Evolutionary conservation across 805 yeast species (phyloP).

Genomic region (Barnettozyma sp.): DNA sequence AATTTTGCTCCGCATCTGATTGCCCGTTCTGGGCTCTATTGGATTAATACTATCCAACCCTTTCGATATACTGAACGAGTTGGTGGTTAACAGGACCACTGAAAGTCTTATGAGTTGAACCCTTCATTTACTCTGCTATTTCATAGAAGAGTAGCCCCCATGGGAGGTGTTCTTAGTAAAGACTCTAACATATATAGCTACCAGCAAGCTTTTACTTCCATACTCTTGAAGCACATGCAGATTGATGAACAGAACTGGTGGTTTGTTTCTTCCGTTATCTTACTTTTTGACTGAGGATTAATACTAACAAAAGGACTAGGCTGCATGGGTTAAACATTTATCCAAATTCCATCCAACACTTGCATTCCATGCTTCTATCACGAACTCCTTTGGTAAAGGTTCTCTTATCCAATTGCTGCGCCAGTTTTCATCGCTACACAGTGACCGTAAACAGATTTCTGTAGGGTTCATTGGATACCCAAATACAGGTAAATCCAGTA

Average conservation of each 20-base stretch:
- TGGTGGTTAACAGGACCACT: slow-evolving; percentile 20
- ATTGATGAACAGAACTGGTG: not conserved
- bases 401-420: slow-evolving; percentile 87
- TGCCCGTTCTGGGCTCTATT: slow-evolving; percentile 43
- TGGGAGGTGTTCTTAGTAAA: slow-evolving; percentile 71
- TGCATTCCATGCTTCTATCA: slow-evolving; percentile 97
- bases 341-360: slow-evolving; percentile 89
- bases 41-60: slow-evolving; percentile 16
- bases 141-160: slow-evolving; percentile 24
- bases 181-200: slow-evolving; percentile 58
- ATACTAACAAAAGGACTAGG: slow-evolving; percentile 42
- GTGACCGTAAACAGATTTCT: slow-evolving; percentile 91
- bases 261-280: too few relatives aligned
- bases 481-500: slow-evolving; percentile 95
- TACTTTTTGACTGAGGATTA: too few relatives aligned
- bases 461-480: slow-evolving; percentile 98
- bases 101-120: slow-evolving; percentile 74
- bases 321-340: slow-evolving; percentile 96
- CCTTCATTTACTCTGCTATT: slow-evolving; percentile 18
- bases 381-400: slow-evolving; percentile 97
- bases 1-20: slow-evolving; percentile 50
- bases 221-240: not conserved
- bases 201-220: slow-evolving; percentile 8
- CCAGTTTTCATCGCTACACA: slow-evolving; percentile 85
- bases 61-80: too few relatives aligned